These are phyloP conservation scores for Fusarium sp. DNA, from an alignment of 2,329 filamentous ascomycete species.

Conservation along the genomic window DNA sequence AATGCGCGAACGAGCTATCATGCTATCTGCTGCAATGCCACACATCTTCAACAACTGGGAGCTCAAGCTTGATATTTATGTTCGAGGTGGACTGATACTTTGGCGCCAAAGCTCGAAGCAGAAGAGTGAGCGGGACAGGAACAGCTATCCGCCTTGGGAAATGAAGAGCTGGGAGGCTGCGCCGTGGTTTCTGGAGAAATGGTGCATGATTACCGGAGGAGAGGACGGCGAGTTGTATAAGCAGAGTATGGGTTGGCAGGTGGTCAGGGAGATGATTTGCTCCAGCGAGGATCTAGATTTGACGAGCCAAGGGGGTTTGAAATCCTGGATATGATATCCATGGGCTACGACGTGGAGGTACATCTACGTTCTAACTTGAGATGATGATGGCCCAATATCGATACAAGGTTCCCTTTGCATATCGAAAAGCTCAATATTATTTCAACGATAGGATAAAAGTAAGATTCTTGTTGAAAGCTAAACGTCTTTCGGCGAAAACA, in stretches of 20 bases:
- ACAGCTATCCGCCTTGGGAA: conserved; percentile 41
- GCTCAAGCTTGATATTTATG: conserved; percentile 42
- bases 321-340: no score
- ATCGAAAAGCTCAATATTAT: no score
- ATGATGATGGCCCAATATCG: no score
- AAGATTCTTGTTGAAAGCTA: no score
- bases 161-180: conserved; percentile 44
- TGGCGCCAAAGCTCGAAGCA: conserved; percentile 17
- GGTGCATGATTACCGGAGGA: conserved; percentile 35
- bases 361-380: no score
- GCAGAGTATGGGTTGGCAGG: conserved; percentile 39
- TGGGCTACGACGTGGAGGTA: no score
- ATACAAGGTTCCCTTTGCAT: no score
- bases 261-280: conserved; percentile 25
- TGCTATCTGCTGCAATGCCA: conserved; percentile 39
- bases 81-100: conserved; percentile 29
- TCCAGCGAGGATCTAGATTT: neutral
- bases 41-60: conserved; percentile 36
- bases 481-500: no score
- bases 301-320: neutral
- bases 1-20: conserved; percentile 41
- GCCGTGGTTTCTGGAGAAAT: conserved; percentile 44
- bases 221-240: conserved; percentile 31
- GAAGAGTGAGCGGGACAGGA: neutral
- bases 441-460: no score